phyloP scores from a whole-genome alignment of 2,329 filamentous ascomycete species.

The Exserohilum rostratum region DNA sequence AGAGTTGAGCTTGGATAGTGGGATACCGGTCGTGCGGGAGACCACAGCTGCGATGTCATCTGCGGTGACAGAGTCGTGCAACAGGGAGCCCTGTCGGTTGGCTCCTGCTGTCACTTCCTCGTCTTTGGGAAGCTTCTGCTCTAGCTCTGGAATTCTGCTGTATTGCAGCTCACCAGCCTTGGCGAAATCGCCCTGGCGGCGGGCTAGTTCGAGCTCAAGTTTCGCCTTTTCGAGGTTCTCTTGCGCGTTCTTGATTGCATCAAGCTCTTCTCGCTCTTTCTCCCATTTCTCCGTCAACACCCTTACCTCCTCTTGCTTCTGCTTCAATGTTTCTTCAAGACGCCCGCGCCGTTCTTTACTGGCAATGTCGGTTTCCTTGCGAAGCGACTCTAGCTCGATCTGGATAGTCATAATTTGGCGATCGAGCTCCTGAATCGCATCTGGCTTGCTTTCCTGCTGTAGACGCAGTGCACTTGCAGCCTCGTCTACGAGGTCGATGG shows the following conservation, averaged over 20 bases:
- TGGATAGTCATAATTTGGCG: slow-evolving; percentile 97
- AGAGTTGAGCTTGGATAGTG: slow-evolving; percentile 87
- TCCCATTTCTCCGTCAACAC: slow-evolving; percentile 85
- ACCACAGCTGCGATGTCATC: slow-evolving; percentile 95
- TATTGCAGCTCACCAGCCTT: slow-evolving; percentile 91
- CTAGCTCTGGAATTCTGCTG: slow-evolving; percentile 80
- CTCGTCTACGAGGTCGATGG: slow-evolving; percentile 95
- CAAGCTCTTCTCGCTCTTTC: slow-evolving; percentile 83
- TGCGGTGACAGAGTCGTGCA: slow-evolving; percentile 93
- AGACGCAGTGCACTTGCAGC: slow-evolving; percentile 87
- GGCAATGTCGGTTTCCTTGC: slow-evolving; percentile 90
- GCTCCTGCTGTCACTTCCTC: slow-evolving; percentile 50
- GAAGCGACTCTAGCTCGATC: slow-evolving; percentile 91
- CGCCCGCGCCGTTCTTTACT: slow-evolving; percentile 88
- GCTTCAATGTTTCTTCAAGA: slow-evolving; percentile 76
- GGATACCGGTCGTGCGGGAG: slow-evolving; percentile 88
- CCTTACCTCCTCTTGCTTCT: slow-evolving; percentile 77
- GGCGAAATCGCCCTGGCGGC: slow-evolving; percentile 85
- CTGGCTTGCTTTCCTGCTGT: slow-evolving; percentile 96
- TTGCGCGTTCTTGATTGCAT: slow-evolving; percentile 84
- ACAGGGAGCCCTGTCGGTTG: slow-evolving; percentile 61
- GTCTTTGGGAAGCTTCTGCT: slow-evolving; percentile 80
- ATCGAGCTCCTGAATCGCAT: slow-evolving; percentile 89
- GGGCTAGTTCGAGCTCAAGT: slow-evolving; percentile 84
- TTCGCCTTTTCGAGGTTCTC: slow-evolving; percentile 85